phyloP scores from a whole-genome alignment of 257 asterid genomes.

The Nicotiana paniculata region DNA sequence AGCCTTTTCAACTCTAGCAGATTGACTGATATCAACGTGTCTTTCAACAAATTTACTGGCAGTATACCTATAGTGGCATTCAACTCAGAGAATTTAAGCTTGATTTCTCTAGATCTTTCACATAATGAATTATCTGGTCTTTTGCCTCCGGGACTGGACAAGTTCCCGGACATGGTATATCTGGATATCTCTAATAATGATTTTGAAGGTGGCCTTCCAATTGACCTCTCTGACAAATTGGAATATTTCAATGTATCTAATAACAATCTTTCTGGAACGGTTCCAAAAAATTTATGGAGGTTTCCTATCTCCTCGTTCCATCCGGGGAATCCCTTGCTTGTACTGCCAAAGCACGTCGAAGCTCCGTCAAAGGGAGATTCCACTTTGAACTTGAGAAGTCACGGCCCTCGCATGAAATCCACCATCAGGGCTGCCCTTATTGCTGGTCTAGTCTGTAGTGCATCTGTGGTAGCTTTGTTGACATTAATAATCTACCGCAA shows the following conservation, averaged over 20 bases:
- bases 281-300: constrained; percentile 56
- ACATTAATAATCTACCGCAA: constrained; percentile 38
- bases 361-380: constrained; percentile 29
- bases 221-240: constrained; percentile 42
- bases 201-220: constrained; percentile 67
- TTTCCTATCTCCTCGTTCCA: constrained; percentile 75
- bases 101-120: constrained; percentile 52
- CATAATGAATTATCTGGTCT: constrained; percentile 53
- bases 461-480: constrained; percentile 33
- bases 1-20: constrained; percentile 49
- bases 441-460: constrained; percentile 49
- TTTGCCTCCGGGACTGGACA: constrained; percentile 46
- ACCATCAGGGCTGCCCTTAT: constrained; percentile 46
- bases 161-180: constrained; percentile 37
- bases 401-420: constrained; percentile 35
- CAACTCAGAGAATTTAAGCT: constrained; percentile 30
- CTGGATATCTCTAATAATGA: constrained; percentile 61
- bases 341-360: constrained; percentile 29
- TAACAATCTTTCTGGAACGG: constrained; percentile 75
- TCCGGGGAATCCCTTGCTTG: constrained; percentile 71
- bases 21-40: constrained; percentile 42
- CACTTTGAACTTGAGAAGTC: constrained; percentile 21
- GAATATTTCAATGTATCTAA: constrained; percentile 50
- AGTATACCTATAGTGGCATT: constrained; percentile 30
- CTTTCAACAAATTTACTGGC: constrained; percentile 64